phyloP scores from a whole-genome alignment of 352 stramenopile species.

The Pythium dissotocum region DNA sequence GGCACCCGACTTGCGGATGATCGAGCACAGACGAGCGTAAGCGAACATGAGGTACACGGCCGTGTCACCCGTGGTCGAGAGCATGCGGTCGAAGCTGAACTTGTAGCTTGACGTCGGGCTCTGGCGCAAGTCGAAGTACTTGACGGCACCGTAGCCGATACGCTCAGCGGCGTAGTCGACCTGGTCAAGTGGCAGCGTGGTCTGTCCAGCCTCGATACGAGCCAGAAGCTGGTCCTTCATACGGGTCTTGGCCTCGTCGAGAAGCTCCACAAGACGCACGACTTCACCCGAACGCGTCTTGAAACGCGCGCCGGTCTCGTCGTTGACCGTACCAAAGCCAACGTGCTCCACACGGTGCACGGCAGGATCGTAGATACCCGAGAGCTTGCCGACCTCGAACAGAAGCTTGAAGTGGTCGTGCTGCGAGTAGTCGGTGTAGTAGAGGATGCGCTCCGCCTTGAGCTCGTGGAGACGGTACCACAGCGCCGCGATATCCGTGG shows the following conservation, averaged over 20 bases:
- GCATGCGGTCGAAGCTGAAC: constrained; percentile 99
- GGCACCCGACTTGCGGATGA: constrained; percentile 94
- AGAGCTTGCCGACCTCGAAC: constrained; percentile 80
- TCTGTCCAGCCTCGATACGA: constrained; percentile 92
- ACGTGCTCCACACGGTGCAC: constrained; percentile 88
- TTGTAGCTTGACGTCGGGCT: constrained; percentile 98
- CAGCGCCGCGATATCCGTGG: constrained; percentile 83
- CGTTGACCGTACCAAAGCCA: constrained; percentile 86
- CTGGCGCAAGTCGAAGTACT: constrained; percentile 99
- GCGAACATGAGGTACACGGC: constrained; percentile 99
- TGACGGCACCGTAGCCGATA: constrained; percentile 98
- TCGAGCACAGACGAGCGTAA: constrained; percentile 97
- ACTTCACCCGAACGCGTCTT: constrained; percentile 98
- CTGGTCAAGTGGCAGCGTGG: constrained; percentile 86
- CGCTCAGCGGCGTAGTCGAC: constrained; percentile 93
- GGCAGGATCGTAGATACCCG: constrained; percentile 70
- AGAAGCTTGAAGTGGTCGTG: constrained; percentile 87
- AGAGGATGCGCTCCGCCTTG: constrained; percentile 80
- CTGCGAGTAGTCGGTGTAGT: constrained; percentile 89
- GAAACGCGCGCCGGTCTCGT: constrained; percentile 92
- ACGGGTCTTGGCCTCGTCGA: constrained; percentile 96
- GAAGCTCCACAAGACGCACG: constrained; percentile 98
- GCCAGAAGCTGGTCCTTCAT: constrained; percentile 94
- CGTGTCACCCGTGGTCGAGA: constrained; percentile 99
- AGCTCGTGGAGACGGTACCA: constrained; percentile 86